These are phyloP conservation scores for Drechslera avenae DNA, from an alignment of 2,329 filamentous ascomycete genomes.

Conservation along the genomic window DNA sequence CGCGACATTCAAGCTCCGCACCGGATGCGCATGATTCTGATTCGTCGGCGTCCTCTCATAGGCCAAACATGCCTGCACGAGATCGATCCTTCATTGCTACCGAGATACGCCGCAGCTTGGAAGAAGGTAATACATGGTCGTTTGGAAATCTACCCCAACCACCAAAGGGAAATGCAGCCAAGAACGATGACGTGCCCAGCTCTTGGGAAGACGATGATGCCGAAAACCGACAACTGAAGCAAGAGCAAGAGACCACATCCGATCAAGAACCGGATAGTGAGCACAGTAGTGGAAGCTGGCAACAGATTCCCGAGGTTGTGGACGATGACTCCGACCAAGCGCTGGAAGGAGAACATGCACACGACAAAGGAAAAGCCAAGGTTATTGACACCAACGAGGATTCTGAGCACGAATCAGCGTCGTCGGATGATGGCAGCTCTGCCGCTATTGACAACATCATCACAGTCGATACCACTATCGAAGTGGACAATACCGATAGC, in stretches of 20 bases:
- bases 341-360: constrained; percentile 28
- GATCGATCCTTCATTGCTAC: constrained; percentile 54
- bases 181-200: constrained; percentile 18
- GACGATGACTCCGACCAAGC: constrained; percentile 36
- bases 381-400: constrained; percentile 12
- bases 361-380: constrained; percentile 39
- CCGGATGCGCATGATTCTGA: constrained; percentile 9
- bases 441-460: constrained; percentile 8
- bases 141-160: constrained; percentile 32
- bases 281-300: constrained; percentile 49
- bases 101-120: constrained; percentile 54
- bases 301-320: constrained; percentile 42
- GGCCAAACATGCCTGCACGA: constrained; percentile 55
- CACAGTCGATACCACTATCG: constrained; percentile 1
- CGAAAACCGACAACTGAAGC: constrained; percentile 3
- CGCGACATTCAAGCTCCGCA: constrained; percentile 2
- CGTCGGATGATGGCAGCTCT: constrained; percentile 3
- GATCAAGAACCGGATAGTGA: constrained; percentile 44
- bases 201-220: constrained; percentile 37
- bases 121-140: constrained; percentile 49
- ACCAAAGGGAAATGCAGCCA: constrained; percentile 4
- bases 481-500: constrained; percentile 9
- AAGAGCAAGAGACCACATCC: constrained; percentile 12
- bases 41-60: constrained; percentile 23
- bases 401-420: neutral